Conservation (phyloP, 768 basidiomycete genomes). For the Suillus bovinus region DNA sequence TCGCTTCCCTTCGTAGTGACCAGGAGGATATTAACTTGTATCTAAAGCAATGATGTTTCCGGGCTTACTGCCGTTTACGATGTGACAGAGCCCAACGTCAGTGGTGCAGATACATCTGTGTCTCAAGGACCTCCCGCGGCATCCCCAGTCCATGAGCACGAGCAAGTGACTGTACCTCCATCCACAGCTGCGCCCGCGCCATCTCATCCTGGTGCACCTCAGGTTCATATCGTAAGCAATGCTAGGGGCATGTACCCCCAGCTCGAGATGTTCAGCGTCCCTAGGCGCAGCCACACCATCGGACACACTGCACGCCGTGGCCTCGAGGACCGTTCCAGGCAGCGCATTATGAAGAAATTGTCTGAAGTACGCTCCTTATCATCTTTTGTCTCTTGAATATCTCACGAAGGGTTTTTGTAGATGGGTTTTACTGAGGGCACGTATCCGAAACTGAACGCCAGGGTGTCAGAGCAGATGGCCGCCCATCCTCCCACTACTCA, state of each 20-base stretch:
- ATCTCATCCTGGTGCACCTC: conserved; percentile 16
- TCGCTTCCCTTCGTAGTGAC: background rate
- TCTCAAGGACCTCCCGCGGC: conserved; percentile 5
- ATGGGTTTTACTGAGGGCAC: conserved; percentile 72
- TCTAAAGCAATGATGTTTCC: conserved; percentile 22
- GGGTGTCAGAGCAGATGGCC: conserved; percentile 52
- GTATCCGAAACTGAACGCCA: conserved; percentile 51
- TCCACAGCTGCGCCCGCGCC: conserved; percentile 17
- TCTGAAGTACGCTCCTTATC: conserved; percentile 53
- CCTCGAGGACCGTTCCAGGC: conserved; percentile 31
- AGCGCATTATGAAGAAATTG: conserved; percentile 57
- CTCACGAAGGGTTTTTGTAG: conserved; percentile 35
- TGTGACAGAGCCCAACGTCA: conserved; percentile 7
- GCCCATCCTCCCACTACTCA: conserved; percentile 41
- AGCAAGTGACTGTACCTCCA: conserved; percentile 4
- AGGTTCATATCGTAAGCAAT: conserved; percentile 58
- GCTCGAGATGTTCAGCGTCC: conserved; percentile 63
- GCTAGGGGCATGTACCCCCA: conserved; percentile 60
- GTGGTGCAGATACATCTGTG: conserved; percentile 1
- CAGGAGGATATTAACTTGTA: conserved; percentile 9
- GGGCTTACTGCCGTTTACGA: conserved; percentile 23
- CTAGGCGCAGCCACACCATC: conserved; percentile 40
- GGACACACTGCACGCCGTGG: conserved; percentile 25
- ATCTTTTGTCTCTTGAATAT: conserved; percentile 1
- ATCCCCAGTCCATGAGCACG: conserved; percentile 15